phyloP scores from a whole-genome alignment of 179 eudicot genomes.

The Silene coronaria region DNA sequence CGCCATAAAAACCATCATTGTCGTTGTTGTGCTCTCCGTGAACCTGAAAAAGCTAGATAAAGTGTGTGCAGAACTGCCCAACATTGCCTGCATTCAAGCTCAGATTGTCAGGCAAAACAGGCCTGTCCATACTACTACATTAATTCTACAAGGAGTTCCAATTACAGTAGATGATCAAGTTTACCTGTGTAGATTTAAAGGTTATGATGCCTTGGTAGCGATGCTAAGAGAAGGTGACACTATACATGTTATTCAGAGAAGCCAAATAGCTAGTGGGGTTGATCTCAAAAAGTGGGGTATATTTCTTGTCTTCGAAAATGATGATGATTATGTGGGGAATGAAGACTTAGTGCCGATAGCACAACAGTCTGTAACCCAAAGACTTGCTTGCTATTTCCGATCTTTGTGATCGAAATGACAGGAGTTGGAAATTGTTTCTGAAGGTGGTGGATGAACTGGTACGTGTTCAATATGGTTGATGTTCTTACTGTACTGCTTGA shows the following conservation, averaged over 20 bases:
- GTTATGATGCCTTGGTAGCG: slow-evolving; percentile 33
- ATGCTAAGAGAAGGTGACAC: slow-evolving; percentile 42
- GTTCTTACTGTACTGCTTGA: background rate
- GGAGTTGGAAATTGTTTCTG: background rate
- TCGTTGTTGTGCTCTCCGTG: slow-evolving; percentile 41
- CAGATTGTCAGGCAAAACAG: slow-evolving; percentile 27
- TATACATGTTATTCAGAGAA: slow-evolving; percentile 24
- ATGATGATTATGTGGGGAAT: slow-evolving; percentile 49
- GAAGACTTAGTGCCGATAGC: slow-evolving; percentile 30
- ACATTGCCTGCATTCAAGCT: slow-evolving; percentile 29
- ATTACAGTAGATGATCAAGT: slow-evolving; percentile 41
- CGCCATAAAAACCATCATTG: slow-evolving; percentile 36
- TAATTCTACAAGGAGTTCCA: slow-evolving; percentile 37
- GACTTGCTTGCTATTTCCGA: slow-evolving; percentile 30
- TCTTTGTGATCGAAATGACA: slow-evolving; percentile 13
- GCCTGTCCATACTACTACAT: slow-evolving; percentile 17
- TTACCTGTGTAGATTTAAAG: slow-evolving; percentile 39
- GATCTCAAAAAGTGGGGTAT: slow-evolving; percentile 42
- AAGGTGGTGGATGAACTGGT: background rate
- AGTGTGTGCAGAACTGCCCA: slow-evolving; percentile 19
- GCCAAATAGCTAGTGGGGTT: slow-evolving; percentile 23
- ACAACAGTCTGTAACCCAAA: slow-evolving; percentile 39
- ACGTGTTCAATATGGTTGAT: background rate
- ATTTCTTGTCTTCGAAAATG: slow-evolving; percentile 43
- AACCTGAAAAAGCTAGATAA: slow-evolving; percentile 20